phyloP scores from a whole-genome alignment of 31 red algal species.

The Asparagopsis taxiformis region DNA sequence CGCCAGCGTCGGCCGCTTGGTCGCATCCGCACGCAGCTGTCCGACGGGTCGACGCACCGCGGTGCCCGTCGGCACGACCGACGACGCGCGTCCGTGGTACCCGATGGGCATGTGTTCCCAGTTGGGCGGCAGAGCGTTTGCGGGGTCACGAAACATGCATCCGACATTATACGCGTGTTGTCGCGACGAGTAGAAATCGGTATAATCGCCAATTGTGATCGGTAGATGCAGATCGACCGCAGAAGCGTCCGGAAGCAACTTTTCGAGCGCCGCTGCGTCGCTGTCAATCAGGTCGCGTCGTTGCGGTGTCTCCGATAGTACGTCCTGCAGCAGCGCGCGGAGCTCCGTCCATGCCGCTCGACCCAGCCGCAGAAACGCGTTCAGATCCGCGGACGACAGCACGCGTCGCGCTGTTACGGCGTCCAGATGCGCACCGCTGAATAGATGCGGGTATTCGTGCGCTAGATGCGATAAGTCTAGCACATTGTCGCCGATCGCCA shows the following conservation, averaged over 20 bases:
- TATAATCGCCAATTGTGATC: slow-evolving; percentile 78
- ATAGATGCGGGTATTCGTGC: slow-evolving; percentile 10
- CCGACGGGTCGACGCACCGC: slow-evolving; percentile 55
- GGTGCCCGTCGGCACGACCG: slow-evolving; percentile 68
- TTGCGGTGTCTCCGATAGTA: slow-evolving; percentile 12
- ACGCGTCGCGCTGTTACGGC: slow-evolving; percentile 1
- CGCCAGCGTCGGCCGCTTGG: slow-evolving; percentile 10
- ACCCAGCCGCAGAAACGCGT: slow-evolving; percentile 39
- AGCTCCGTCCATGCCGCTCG: slow-evolving; percentile 15
- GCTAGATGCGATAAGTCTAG: slow-evolving; percentile 36
- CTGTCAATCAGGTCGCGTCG: no score
- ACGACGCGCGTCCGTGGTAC: slow-evolving; percentile 82
- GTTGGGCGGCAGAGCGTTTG: slow-evolving; percentile 80
- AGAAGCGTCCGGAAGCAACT: no score
- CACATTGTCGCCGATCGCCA: slow-evolving; percentile 60
- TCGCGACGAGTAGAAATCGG: slow-evolving; percentile 79
- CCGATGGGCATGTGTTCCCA: slow-evolving; percentile 80
- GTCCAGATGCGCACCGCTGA: not conserved
- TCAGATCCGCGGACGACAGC: slow-evolving; percentile 16
- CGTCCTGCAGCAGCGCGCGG: slow-evolving; percentile 25
- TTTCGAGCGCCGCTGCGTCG: no score
- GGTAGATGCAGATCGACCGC: slow-evolving; percentile 71
- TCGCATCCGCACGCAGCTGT: slow-evolving; percentile 30
- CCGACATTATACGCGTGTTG: slow-evolving; percentile 78
- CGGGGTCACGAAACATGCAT: slow-evolving; percentile 71